Base-by-base conservation (phyloP, 179 eudicot species). In the Sideroxylon spinosum region DNA sequence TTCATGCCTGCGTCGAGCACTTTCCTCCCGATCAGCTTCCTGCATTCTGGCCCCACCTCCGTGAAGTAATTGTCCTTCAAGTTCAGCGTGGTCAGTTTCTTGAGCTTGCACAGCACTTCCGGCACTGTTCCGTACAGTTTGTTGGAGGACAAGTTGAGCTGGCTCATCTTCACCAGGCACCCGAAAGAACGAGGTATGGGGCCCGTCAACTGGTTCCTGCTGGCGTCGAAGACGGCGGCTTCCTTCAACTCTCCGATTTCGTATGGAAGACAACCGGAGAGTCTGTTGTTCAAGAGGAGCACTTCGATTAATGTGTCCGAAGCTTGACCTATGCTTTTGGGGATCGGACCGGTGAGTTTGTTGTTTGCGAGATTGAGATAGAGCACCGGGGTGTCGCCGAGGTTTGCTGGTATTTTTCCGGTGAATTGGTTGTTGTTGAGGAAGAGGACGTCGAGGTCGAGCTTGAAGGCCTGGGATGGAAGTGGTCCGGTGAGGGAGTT, bases 351-450 rank as follows among this genome's bases (percentile, higher is more conserved):
- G 2, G 78, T 79, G 82, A 91, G 80, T 22, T 82, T 71, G 83
- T 93, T 93, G 84, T 90, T 82, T 7, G 96, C 97, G 57, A 93
- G 77, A 64, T 94, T 89, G 32, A 93, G 89, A 74, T 86, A 91
- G 14, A 84, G 76, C 2, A 79, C 89, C 7, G 88, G 89, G 29
- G 89, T 81, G 49, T 44, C 60, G 46, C 89, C 91, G 0, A 93
- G 76, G 29, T 82, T 89, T 0, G 74, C 80, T 0, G 98, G 98
- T 25, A 91, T 67, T 0, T 81, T 65, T 57, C 87, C 86, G 9
- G 79, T 48, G 76, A 93, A 93, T 0, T 77, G 64, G 81, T 93
- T 93, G 81, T 93, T 88, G 62, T 93, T 93, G 55, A 93, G 83
- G 76, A 87, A 91, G 5, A 93, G 88, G 7, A 85, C 91, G 48